Base-by-base conservation (phyloP, 192 early-diverging fungal genomes). In the Backusella tuberculispora region DNA sequence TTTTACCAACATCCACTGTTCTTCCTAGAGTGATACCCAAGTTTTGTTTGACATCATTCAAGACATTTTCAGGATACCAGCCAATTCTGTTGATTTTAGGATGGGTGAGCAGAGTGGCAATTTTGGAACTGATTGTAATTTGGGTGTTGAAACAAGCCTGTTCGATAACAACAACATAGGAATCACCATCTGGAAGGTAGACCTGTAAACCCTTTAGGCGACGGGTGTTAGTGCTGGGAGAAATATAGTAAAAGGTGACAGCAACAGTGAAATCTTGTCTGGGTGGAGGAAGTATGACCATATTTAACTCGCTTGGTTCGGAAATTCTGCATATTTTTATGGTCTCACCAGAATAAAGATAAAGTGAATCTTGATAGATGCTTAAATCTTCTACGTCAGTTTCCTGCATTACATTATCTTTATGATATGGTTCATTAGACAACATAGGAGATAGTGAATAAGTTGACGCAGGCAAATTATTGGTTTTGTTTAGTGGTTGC, bases 201-300 rank as follows among this genome's bases (percentile, higher is more conserved):
- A 72, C 4, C 24, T 77, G 76, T 7, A 77, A 17, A 1, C 71
- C 76, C 6, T 73, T 71, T 8, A 77, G 53, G 5, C 53, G 53
- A 46, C 5, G 10, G 2, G 50, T 14, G 38, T 19, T 26, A 1
- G 24, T 42, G 4, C 4, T 45, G 3, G 10, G 5, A 53, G 17
- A 8, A 15, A 17, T 0, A 26, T 43, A 66, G 43, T 77, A 64
- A 15, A 47, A 71, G 8, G 64, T 26, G 13, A 77, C 50, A n/a
- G 48, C 76, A 17, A 73, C 26, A 34, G 63, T 66, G 6, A 68
- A 41, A 0, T 43, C 17, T 6, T 38, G 12, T 15, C 38, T 53
- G 0, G 40, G 46, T 2, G 46, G 10, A 12, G 66, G 34, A 2
- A 75, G 7, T 2, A 69, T 45, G 6, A 75, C 26, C 17, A 15